Evolutionary conservation across 441 rosid genomes (phyloP).

Genomic region (Populus hybrid): DNA sequence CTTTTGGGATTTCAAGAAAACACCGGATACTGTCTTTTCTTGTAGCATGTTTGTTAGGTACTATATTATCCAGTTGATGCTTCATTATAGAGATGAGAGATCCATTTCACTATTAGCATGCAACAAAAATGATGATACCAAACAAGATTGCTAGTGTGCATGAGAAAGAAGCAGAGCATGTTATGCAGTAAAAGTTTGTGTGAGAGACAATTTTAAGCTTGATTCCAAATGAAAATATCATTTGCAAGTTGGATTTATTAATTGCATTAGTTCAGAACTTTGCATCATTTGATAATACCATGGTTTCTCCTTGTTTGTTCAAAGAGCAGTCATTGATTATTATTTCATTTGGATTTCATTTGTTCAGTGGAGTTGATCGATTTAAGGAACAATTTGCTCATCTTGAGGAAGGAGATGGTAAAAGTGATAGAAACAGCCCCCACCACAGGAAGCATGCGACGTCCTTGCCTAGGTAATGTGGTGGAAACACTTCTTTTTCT

Average conservation of each 20-base stretch:
- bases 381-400: slow-evolving; percentile 88
- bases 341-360: slow-evolving; percentile 8
- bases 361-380: slow-evolving; percentile 74
- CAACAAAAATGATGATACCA: not conserved
- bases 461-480: slow-evolving; percentile 83
- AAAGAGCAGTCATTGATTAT: not conserved
- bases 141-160: not conserved
- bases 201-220: not conserved
- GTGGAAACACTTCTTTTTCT: not conserved
- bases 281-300: not conserved
- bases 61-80: not conserved
- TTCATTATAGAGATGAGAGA: not conserved
- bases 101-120: not conserved
- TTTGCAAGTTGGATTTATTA: not conserved
- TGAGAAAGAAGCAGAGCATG: not conserved
- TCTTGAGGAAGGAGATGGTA: slow-evolving; percentile 76
- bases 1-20: not conserved
- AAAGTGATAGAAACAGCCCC: slow-evolving; percentile 54
- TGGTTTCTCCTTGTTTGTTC: not conserved
- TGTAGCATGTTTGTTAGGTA: not conserved
- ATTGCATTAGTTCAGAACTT: not conserved
- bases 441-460: slow-evolving; percentile 76
- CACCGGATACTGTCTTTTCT: not conserved
- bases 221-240: not conserved
- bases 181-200: not conserved